Percentiles rank a stretch among this genome's conserved stretches.
These are phyloP conservation scores for Oryza glaberrima DNA, from an alignment of 176 grass and related monocot species.

Conservation along the genomic window DNA sequence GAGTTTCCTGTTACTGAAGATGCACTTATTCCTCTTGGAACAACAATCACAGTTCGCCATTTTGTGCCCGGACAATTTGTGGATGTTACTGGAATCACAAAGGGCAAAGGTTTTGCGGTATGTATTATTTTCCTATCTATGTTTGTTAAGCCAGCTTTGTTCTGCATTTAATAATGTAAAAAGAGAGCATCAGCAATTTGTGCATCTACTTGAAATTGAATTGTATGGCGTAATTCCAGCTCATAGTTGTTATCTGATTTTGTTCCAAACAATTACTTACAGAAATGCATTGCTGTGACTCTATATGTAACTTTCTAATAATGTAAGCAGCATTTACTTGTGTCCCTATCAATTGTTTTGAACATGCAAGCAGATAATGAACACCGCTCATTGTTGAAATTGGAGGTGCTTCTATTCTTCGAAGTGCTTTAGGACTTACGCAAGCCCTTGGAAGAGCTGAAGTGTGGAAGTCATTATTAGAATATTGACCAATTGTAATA, in stretches of 20 bases:
- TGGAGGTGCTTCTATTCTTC: background rate
- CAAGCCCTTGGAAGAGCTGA: background rate
- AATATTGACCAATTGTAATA: constrained; percentile 4
- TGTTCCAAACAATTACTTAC: background rate
- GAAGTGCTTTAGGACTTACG: background rate
- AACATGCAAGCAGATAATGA: background rate
- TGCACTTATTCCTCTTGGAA: constrained; percentile 91
- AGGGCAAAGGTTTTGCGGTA: constrained; percentile 98
- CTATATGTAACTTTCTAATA: constrained; percentile 4
- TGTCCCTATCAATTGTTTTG: background rate
- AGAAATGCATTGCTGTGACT: background rate
- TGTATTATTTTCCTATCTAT: constrained; percentile 30
- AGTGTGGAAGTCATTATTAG: background rate
- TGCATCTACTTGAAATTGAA: constrained; percentile 19
- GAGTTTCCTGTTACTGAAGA: constrained; percentile 97
- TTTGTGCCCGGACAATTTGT: constrained; percentile 96
- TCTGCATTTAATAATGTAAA: constrained; percentile 22
- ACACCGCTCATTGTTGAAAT: background rate
- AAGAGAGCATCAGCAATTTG: background rate
- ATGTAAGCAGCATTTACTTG: constrained; percentile 2
- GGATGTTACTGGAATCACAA: constrained; percentile 83
- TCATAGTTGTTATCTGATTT: constrained; percentile 2
- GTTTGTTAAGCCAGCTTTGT: background rate
- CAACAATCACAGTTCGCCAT: constrained; percentile 81
- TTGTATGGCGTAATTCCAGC: background rate